phyloP scores from a whole-genome alignment of 2,329 filamentous ascomycete species.

The Fusarium albidum region DNA sequence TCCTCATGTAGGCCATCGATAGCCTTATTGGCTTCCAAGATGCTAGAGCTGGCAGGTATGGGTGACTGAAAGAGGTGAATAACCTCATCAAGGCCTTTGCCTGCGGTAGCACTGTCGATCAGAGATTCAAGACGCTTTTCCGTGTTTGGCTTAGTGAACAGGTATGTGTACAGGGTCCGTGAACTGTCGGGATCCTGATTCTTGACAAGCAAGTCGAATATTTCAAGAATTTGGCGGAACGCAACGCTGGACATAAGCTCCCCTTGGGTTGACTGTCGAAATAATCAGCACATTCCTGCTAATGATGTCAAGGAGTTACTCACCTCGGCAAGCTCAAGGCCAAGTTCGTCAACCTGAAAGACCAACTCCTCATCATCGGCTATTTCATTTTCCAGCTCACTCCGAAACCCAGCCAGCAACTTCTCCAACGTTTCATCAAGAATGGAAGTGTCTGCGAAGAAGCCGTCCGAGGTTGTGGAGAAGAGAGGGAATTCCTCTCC shows the following conservation, averaged over 20 bases:
- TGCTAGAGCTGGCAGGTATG: conserved; percentile 20
- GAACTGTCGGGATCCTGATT: conserved; percentile 52
- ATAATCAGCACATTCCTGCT: conserved; percentile 36
- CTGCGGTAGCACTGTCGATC: conserved; percentile 52
- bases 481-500: conserved; percentile 55
- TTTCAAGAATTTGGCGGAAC: conserved; percentile 51
- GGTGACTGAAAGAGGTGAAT: conserved; percentile 48
- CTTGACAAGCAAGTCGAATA: conserved; percentile 53
- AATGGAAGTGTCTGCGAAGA: conserved; percentile 54
- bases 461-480: conserved; percentile 48
- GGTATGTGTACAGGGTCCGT: conserved; percentile 52
- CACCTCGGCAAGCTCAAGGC: conserved; percentile 62
- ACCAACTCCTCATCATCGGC: conserved; percentile 56
- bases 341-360: conserved; percentile 61
- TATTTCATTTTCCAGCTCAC: conserved; percentile 56
- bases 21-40: conserved; percentile 24
- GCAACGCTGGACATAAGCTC: conserved; percentile 48
- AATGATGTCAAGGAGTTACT: conserved; percentile 19
- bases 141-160: conserved; percentile 51
- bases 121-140: conserved; percentile 50
- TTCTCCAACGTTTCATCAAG: conserved; percentile 55
- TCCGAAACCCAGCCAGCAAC: conserved; percentile 54
- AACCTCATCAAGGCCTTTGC: conserved; percentile 52
- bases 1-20: conserved; percentile 33
- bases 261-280: conserved; percentile 45